Conservation (phyloP, 1,284 basidiomycete genomes). For the Trametes sp. region DNA sequence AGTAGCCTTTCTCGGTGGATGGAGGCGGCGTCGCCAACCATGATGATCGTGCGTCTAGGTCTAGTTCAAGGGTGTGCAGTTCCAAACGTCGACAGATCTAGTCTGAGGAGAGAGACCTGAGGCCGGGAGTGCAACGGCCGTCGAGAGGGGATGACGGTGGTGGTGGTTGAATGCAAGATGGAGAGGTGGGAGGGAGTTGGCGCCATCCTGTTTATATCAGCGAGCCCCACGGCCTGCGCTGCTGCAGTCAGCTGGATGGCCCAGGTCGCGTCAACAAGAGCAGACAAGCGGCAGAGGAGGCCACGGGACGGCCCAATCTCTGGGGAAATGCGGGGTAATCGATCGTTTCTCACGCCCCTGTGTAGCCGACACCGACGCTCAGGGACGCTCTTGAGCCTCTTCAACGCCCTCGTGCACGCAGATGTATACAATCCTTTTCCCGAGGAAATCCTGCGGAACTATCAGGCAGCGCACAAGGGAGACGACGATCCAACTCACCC, state of each 20-base stretch:
- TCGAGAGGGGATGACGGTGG: conserved; percentile 1
- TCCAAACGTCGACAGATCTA: conserved; percentile 11
- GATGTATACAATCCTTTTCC: not conserved
- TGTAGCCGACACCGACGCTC: not conserved
- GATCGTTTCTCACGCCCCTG: conserved; percentile 17
- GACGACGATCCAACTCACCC: conserved; percentile 4
- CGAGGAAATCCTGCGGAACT: not conserved
- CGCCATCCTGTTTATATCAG: conserved; percentile 23
- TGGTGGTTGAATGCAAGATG: conserved; percentile 7
- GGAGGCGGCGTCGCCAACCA: conserved; percentile 11
- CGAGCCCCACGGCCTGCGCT: conserved; percentile 25
- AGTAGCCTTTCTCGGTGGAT: not conserved
- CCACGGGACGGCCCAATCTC: conserved; percentile 11
- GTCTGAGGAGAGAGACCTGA: conserved; percentile 15
- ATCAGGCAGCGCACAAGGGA: not conserved
- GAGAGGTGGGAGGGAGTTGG: not conserved
- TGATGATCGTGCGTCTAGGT: conserved; percentile 20
- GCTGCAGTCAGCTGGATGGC: conserved; percentile 11
- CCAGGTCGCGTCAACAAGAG: conserved; percentile 13
- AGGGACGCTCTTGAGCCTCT: not conserved
- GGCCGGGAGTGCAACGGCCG: conserved; percentile 12
- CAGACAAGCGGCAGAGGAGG: conserved; percentile 8
- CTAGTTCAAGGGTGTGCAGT: not conserved
- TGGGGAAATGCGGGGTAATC: conserved; percentile 20
- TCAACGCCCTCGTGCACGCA: not conserved